Base-by-base conservation (phyloP, 148 eudicot species). In the Mesembryanthemum crystallinum region DNA sequence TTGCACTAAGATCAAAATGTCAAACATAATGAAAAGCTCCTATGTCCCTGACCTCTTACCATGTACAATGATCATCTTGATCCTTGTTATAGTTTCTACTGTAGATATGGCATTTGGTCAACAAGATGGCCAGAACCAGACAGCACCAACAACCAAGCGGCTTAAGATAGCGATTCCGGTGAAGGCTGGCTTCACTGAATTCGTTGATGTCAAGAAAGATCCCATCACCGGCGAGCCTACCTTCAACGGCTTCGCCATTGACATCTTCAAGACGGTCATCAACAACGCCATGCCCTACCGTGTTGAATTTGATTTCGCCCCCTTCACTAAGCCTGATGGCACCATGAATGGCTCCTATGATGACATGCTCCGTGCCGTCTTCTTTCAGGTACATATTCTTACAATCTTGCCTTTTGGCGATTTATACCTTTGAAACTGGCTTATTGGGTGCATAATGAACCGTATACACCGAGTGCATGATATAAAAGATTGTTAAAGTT, bases 291-390 rank as follows among this genome's bases (percentile, higher is more conserved):
- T 73, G 15, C 49, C 77, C 23, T 35, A 60, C 8, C 45, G 70
- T 0, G 49, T 74, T 17, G 10, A n/a, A 5, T 78, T 35, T 32
- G 72, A 78, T 33, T 78, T 72, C 14, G 12, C 39, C 23, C 77
- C 77, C 58, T 78, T 39, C 8, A 43, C 39, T n/a, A 78, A 24
- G 52, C 65, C 76, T 7, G 65, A 73, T 60, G 81, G 81, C 13
- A 37, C 81, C 49, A 73, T 78, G 81, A 78, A 78, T 55, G 81
- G 77, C 71, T 64, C 77, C 27, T 78, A 78, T 24, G 43, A 65
- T 60, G 81, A 78, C 42, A 72, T 78, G 81, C 47, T 78, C 6
- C 7, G 60, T 55, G 77, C 76, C n/a, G 73, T 78, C 33, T 65
- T 6, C 4, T 39, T 27, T 29, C 60, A 74, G 81, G 77, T 78